phyloP scores from a whole-genome alignment of 345 rosid species.

The Stellera chamaejasme region DNA sequence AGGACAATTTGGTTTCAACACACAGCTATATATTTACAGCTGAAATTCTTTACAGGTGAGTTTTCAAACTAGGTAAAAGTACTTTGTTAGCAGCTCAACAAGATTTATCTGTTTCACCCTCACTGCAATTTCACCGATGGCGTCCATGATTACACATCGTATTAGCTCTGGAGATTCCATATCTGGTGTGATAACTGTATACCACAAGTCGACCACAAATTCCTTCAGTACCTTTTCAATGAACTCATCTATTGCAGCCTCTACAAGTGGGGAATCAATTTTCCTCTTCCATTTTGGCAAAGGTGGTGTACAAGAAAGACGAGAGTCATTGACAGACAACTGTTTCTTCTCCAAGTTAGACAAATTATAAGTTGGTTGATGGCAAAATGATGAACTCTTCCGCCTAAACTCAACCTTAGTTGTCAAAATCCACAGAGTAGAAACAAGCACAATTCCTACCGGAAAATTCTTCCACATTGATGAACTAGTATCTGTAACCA shows the following conservation, averaged over 20 bases:
- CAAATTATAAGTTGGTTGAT: slow-evolving; percentile 31
- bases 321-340: slow-evolving; percentile 65
- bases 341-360: slow-evolving; percentile 65
- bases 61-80: not conserved
- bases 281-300: slow-evolving; percentile 69
- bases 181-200: slow-evolving; percentile 84
- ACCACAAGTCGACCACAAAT: slow-evolving; percentile 85
- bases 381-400: slow-evolving; percentile 30
- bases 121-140: slow-evolving; percentile 74
- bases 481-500: slow-evolving; percentile 75
- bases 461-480: slow-evolving; percentile 97
- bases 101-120: slow-evolving; percentile 81
- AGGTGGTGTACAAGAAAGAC: slow-evolving; percentile 46
- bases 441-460: slow-evolving; percentile 52
- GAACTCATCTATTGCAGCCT: slow-evolving; percentile 62
- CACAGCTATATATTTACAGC: slow-evolving; percentile 6
- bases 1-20: slow-evolving; percentile 2
- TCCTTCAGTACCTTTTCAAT: slow-evolving; percentile 80
- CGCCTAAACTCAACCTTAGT: slow-evolving; percentile 73
- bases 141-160: slow-evolving; percentile 77
- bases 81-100: slow-evolving; percentile 86
- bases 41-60: not conserved
- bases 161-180: slow-evolving; percentile 84
- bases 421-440: slow-evolving; percentile 37
- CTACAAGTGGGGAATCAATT: slow-evolving; percentile 77